Base-by-base conservation (phyloP, 164 flowering plant genomes). In the Stephania japonica region DNA sequence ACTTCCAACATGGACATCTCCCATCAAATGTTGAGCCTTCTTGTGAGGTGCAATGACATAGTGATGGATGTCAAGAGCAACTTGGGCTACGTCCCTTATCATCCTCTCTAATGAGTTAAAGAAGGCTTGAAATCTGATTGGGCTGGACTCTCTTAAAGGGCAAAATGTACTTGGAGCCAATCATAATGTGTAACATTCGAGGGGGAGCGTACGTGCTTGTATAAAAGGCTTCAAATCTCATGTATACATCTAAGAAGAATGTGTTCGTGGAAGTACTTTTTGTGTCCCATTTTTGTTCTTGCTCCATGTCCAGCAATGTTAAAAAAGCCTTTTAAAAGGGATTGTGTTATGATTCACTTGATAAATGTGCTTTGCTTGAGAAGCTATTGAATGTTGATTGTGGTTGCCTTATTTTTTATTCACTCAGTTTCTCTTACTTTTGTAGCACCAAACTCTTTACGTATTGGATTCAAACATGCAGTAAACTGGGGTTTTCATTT, bases 41-140 rank as follows among this genome's bases (percentile, higher is more conserved):
- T 95, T 74, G 81, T 84, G 5, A 86, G 86, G 82, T 91, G 97
- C 85, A 89, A 85, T 63, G 98, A 95, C 67, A 86, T 90, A 65
- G 97, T 95, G 9, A 76, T 81, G 69, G 84, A 81, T 42, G 83
- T 95, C 73, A 82, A 83, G 73, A 76, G 79, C 71, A 21, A 80
- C 7, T 74, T 91, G 18, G 99, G 99, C 72, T 93, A 95, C 78
- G 85, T 87, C 38, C 98, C 99, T 32, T 93, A 93, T 78, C 97
- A 91, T 67, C 86, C 97, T 65, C 86, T 93, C 10, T 95, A 84
- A 86, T 25, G 25, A 44, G 63, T 19, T 6, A 44, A 14, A 59
- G 21, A n/a, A 59, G 21, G 64, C 64, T 59, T 59, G 21, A 59
- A 59, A 32, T 59, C 21, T n/a, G 3, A 59, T 16, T 59, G 23